Evolutionary conservation across 768 basidiomycete species (phyloP).

Genomic region (Clitopilus passeckerianus): DNA sequence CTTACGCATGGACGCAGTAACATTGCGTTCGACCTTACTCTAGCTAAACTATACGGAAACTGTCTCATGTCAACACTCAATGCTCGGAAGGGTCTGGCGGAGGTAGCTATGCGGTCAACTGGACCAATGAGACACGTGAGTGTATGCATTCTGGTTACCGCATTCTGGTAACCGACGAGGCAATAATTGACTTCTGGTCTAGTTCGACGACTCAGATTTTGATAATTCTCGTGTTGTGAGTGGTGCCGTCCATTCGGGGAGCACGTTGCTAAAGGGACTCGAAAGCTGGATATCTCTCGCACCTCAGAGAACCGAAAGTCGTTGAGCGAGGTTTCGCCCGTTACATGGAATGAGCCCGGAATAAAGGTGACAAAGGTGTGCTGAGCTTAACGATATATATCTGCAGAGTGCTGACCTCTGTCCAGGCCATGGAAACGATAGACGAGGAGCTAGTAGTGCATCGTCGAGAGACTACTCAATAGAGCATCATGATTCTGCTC

Average conservation of each 20-base stretch:
- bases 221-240: neutral
- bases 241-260: neutral
- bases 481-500: too few species aligned
- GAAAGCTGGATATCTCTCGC: neutral
- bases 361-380: too few species aligned
- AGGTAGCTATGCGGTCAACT: constrained; percentile 3
- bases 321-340: neutral
- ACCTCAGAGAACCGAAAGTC: neutral
- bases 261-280: neutral
- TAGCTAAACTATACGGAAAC: constrained; percentile 46
- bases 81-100: constrained; percentile 30
- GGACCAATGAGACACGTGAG: neutral
- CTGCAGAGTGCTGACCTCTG: too few species aligned
- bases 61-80: constrained; percentile 45
- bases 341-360: neutral
- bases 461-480: too few species aligned
- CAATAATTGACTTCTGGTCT: neutral
- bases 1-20: constrained; percentile 22
- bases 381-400: too few species aligned
- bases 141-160: too few species aligned
- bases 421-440: too few species aligned
- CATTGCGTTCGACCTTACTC: constrained; percentile 44
- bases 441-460: too few species aligned
- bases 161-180: neutral
- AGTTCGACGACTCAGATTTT: neutral